These are phyloP conservation scores for Amphirosellinia nigrospora DNA, from an alignment of 495 filamentous ascomycete genomes.

Conservation along the genomic window DNA sequence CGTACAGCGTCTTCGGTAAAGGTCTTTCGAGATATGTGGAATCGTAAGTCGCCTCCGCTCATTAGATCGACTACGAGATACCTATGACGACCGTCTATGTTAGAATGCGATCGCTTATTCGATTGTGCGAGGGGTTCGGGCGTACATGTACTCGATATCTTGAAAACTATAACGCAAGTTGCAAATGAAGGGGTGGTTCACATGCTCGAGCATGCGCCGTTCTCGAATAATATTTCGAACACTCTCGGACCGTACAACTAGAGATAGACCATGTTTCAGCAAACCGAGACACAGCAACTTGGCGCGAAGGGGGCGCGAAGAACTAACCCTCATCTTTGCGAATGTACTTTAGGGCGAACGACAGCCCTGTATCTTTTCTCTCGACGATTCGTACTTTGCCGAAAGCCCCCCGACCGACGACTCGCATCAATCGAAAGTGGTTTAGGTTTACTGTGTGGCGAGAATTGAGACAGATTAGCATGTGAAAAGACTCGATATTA, in stretches of 20 bases:
- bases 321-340: conserved; percentile 94
- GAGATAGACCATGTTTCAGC: conserved; percentile 20
- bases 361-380: conserved; percentile 87
- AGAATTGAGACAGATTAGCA: conserved; percentile 31
- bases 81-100: conserved; percentile 53
- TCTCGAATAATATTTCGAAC: conserved; percentile 98
- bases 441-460: conserved; percentile 82
- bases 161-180: conserved; percentile 99
- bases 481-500: conserved; percentile 6
- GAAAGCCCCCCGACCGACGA: conserved; percentile 97
- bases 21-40: conserved; percentile 96
- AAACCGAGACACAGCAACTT: conserved; percentile 29
- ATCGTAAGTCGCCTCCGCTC: conserved; percentile 96
- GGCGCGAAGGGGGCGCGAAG: conserved; percentile 8
- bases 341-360: conserved; percentile 97
- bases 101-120: conserved; percentile 26
- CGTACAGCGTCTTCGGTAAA: conserved; percentile 97
- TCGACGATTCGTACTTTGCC: conserved; percentile 99
- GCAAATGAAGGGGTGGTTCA: conserved; percentile 97
- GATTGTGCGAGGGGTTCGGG: conserved; percentile 21
- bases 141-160: conserved; percentile 98
- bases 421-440: conserved; percentile 92
- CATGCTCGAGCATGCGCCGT: conserved; percentile 94
- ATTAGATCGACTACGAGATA: conserved; percentile 98
- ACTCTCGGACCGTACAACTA: conserved; percentile 96